Percentiles rank a stretch among this genome's conserved stretches.
These are phyloP conservation scores for Mangifera indica DNA, from an alignment of 345 rosid species.

Conservation along the genomic window DNA sequence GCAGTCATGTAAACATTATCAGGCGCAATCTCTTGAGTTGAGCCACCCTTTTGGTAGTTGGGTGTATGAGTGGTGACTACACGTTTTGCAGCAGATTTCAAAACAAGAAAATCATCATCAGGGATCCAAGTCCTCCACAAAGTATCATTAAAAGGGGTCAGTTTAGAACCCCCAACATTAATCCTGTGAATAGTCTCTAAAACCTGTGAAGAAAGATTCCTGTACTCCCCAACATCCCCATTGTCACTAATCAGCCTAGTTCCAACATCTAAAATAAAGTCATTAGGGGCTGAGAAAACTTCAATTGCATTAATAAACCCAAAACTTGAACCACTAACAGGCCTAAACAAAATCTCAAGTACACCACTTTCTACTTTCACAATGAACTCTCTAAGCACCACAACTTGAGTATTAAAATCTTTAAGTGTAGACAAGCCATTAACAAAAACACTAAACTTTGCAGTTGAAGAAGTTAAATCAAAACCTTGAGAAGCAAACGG, in stretches of 20 bases:
- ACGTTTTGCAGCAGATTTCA: constrained; percentile 66
- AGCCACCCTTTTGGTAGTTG: constrained; percentile 71
- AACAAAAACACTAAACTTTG: constrained; percentile 54
- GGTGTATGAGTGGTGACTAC: constrained; percentile 51
- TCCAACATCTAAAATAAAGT: constrained; percentile 66
- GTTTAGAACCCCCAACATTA: constrained; percentile 78
- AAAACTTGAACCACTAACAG: constrained; percentile 39
- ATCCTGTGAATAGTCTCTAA: constrained; percentile 78
- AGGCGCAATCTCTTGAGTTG: constrained; percentile 68
- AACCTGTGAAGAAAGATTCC: constrained; percentile 57
- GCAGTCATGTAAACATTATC: constrained; percentile 90
- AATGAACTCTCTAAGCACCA: constrained; percentile 56
- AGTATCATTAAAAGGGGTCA: constrained; percentile 90
- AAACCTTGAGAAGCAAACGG: constrained; percentile 58
- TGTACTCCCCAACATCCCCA: constrained; percentile 42
- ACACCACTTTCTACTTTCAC: constrained; percentile 36
- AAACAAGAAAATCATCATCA: constrained; percentile 64
- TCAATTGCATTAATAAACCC: constrained; percentile 82
- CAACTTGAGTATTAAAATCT: constrained; percentile 37
- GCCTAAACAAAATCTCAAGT: constrained; percentile 51
- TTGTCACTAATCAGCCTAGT: constrained; percentile 42
- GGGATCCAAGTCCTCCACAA: constrained; percentile 95
- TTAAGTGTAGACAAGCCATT: constrained; percentile 49
- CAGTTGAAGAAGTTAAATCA: constrained; percentile 36
- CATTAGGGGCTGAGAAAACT: constrained; percentile 68